These are phyloP conservation scores for Penstemon barbatus DNA, from an alignment of 257 asterid species.

Conservation along the genomic window DNA sequence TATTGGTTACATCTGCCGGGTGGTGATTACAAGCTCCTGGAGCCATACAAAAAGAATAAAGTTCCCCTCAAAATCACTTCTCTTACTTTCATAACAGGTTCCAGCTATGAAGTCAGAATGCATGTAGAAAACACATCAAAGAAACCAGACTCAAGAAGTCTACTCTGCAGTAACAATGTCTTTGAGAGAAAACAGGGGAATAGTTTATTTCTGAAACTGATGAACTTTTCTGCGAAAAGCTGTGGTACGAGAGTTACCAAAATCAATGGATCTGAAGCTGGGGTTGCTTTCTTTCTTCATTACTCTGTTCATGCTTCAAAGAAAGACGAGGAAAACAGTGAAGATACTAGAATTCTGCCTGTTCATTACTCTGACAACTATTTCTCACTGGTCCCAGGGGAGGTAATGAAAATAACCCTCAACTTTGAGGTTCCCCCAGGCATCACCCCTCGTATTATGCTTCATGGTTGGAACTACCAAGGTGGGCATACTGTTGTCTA, in stretches of 20 bases:
- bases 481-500: constrained; percentile 41
- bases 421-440: constrained; percentile 74
- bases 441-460: constrained; percentile 51
- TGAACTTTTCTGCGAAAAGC: constrained; percentile 32
- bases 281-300: constrained; percentile 88
- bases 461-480: constrained; percentile 73
- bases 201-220: constrained; percentile 41
- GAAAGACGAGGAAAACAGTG: constrained; percentile 40
- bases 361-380: constrained; percentile 95
- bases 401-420: constrained; percentile 59
- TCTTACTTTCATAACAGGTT: constrained; percentile 51
- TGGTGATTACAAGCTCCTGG: constrained; percentile 79
- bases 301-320: constrained; percentile 70
- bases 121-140: constrained; percentile 64
- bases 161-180: constrained; percentile 36
- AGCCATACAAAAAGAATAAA: constrained; percentile 56
- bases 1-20: constrained; percentile 86
- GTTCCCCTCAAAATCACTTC: constrained; percentile 63
- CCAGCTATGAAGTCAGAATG: constrained; percentile 65
- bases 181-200: constrained; percentile 30
- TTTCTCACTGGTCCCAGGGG: constrained; percentile 92
- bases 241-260: constrained; percentile 39
- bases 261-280: constrained; percentile 55
- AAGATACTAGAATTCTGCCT: constrained; percentile 79
- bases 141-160: constrained; percentile 45